Conservation (phyloP, 2,329 filamentous ascomycete species). For the Malbranchea zuffiana region DNA sequence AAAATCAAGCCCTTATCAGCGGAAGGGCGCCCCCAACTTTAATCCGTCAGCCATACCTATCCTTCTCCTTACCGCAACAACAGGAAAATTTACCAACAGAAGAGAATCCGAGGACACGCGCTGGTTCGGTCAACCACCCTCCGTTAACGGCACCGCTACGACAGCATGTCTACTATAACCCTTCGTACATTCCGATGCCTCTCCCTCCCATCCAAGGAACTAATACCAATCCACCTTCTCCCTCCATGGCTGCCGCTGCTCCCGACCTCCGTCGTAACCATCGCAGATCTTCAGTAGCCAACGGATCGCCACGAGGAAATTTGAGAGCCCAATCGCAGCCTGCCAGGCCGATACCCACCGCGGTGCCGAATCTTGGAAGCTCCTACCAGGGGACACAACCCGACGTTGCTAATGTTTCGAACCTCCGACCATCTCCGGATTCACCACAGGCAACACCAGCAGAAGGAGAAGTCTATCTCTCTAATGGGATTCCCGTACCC, state of each 20-base stretch:
- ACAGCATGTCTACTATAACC: constrained; percentile 26
- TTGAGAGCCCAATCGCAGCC: constrained; percentile 42
- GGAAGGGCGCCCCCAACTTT: constrained; percentile 31
- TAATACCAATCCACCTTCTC: constrained; percentile 38
- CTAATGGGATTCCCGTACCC: constrained; percentile 26
- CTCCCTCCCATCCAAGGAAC: constrained; percentile 28
- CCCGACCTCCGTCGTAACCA: constrained; percentile 37
- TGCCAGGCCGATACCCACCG: constrained; percentile 34
- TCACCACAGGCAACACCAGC: constrained; percentile 24
- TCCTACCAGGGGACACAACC: constrained; percentile 21
- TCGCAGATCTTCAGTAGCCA: constrained; percentile 35
- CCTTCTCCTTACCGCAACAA: constrained; percentile 31
- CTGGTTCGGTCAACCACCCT: constrained; percentile 29
- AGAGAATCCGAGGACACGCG: constrained; percentile 28
- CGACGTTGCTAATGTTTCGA: constrained; percentile 23
- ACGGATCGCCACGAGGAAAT: constrained; percentile 32
- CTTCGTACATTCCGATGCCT: constrained; percentile 29
- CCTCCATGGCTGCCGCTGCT: constrained; percentile 28
- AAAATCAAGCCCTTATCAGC: constrained; percentile 35
- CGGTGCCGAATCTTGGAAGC: constrained; percentile 25
- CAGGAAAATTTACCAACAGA: constrained; percentile 25
- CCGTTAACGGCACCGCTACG: constrained; percentile 24
- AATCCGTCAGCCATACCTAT: constrained; percentile 31
- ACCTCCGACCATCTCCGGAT: constrained; percentile 24
- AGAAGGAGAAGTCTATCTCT: constrained; percentile 26